Percentiles rank a stretch among this genome's conserved stretches.
phyloP scores from a whole-genome alignment of 1,284 basidiomycete species.

The Mycosarcoma maydis region DNA sequence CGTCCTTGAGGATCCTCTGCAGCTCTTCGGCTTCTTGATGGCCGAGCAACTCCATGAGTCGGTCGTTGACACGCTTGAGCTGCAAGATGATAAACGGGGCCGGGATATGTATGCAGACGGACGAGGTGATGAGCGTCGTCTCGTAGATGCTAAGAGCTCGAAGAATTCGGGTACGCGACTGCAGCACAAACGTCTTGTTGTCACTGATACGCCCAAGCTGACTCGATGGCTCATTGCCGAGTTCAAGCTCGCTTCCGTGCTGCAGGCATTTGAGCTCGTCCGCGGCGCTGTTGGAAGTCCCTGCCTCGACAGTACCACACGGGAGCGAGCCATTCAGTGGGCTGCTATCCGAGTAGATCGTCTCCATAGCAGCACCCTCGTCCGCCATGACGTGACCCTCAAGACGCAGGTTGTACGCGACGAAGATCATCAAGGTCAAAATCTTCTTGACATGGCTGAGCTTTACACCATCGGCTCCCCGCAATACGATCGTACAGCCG shows the following conservation, averaged over 20 bases:
- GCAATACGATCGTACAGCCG: slow-evolving; percentile 90
- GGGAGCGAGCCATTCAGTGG: slow-evolving; percentile 33
- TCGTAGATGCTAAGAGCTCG: slow-evolving; percentile 51
- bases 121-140: slow-evolving; percentile 54
- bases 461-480: slow-evolving; percentile 84
- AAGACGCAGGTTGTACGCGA: slow-evolving; percentile 87
- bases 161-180: slow-evolving; percentile 34
- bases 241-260: slow-evolving; percentile 8
- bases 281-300: slow-evolving; percentile 21
- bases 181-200: slow-evolving; percentile 30
- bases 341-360: slow-evolving; percentile 44
- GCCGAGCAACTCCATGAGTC: slow-evolving; percentile 45
- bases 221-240: slow-evolving; percentile 13
- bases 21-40: slow-evolving; percentile 45
- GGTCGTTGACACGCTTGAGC: slow-evolving; percentile 51
- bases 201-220: slow-evolving; percentile 25
- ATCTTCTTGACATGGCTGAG: slow-evolving; percentile 89
- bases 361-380: slow-evolving; percentile 69
- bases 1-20: slow-evolving; percentile 45
- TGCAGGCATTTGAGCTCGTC: slow-evolving; percentile 31
- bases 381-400: slow-evolving; percentile 96
- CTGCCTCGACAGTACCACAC: slow-evolving; percentile 26
- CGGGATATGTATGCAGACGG: slow-evolving; percentile 52
- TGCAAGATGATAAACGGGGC: slow-evolving; percentile 50
- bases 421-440: slow-evolving; percentile 87